Conservation (phyloP, 768 basidiomycete genomes). For the Clavaria fumosa region DNA sequence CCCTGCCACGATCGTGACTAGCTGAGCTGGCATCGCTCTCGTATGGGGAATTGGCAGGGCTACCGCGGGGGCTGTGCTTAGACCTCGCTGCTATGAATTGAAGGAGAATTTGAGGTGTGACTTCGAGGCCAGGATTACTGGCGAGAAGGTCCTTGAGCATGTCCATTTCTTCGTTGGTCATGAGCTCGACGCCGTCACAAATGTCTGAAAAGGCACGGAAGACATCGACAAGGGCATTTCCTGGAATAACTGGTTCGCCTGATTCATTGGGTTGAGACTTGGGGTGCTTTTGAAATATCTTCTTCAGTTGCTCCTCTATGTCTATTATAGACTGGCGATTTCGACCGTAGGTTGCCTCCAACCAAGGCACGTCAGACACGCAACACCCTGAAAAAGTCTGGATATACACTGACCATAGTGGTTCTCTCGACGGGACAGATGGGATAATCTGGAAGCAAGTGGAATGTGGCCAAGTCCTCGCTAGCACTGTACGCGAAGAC, state of each 20-base stretch:
- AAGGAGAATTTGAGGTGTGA: constrained; percentile 52
- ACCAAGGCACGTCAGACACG: background rate
- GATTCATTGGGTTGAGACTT: constrained; percentile 39
- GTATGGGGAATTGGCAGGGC: constrained; percentile 24
- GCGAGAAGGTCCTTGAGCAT: constrained; percentile 43
- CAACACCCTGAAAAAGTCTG: background rate
- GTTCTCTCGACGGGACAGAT: background rate
- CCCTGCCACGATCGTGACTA: constrained; percentile 22
- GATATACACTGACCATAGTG: constrained; percentile 3
- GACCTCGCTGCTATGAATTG: constrained; percentile 50
- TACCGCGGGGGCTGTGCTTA: constrained; percentile 21
- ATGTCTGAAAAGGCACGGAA: constrained; percentile 46
- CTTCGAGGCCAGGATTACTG: constrained; percentile 45
- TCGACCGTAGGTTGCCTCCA: constrained; percentile 29
- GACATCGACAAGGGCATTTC: constrained; percentile 53
- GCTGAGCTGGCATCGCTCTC: constrained; percentile 22
- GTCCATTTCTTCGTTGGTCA: constrained; percentile 45
- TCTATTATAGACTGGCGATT: constrained; percentile 56
- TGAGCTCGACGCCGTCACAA: constrained; percentile 45
- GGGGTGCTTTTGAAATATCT: constrained; percentile 53
- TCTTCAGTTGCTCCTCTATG: constrained; percentile 52
- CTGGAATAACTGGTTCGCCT: constrained; percentile 53
- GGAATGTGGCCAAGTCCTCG: background rate
- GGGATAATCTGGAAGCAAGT: background rate
- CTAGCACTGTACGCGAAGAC: too few species aligned